These are phyloP conservation scores for Fusarium clavum DNA, from an alignment of 2,329 filamentous ascomycete genomes.

Conservation along the genomic window DNA sequence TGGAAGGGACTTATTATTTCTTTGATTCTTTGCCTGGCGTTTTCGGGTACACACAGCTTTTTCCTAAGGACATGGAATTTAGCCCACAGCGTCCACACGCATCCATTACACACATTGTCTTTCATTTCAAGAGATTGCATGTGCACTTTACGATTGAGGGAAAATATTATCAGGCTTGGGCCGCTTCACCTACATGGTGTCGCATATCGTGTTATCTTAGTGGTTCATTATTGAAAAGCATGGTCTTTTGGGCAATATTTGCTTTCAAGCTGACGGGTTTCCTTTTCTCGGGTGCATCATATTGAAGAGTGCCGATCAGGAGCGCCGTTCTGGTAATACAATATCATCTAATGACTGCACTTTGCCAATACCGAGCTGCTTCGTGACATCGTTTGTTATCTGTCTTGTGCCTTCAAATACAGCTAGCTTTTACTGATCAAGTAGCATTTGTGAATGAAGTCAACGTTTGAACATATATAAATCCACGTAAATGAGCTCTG, in stretches of 20 bases:
- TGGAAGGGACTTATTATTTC: constrained; percentile 17
- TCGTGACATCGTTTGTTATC: background rate
- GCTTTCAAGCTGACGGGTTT: constrained; percentile 5
- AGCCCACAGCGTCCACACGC: constrained; percentile 41
- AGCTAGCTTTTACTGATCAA: background rate
- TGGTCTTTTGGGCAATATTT: constrained; percentile 4
- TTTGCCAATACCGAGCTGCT: background rate
- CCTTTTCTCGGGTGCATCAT: constrained; percentile 8
- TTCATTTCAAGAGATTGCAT: constrained; percentile 31
- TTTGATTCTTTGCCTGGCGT: constrained; percentile 28
- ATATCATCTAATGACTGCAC: constrained; percentile 8
- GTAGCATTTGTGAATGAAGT: background rate
- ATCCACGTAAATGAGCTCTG: background rate
- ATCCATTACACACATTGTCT: constrained; percentile 29
- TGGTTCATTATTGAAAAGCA: constrained; percentile 22
- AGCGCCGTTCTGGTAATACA: constrained; percentile 6
- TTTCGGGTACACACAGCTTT: constrained; percentile 36
- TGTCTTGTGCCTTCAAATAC: background rate
- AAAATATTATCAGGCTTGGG: constrained; percentile 20
- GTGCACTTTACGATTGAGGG: constrained; percentile 10
- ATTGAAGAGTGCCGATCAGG: background rate
- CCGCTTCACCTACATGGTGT: background rate
- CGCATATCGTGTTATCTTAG: constrained; percentile 13
- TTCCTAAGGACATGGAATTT: constrained; percentile 15
- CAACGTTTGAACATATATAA: background rate